Evolutionary conservation across 1,284 basidiomycete species (phyloP).

Genomic region (Kalmanozyma brasiliensis): DNA sequence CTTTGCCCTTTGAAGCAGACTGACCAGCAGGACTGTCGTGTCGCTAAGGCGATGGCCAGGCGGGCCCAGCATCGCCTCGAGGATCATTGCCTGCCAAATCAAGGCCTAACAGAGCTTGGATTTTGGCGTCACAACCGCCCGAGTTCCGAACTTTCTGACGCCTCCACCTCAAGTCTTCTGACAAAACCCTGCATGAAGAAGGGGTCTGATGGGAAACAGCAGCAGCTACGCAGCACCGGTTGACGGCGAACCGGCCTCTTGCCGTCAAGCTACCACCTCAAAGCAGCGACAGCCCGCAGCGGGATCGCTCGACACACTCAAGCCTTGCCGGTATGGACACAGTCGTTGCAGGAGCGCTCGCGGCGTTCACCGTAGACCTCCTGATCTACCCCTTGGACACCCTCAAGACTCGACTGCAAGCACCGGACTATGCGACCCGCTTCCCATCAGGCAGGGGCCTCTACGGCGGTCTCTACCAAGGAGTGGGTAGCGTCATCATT

Average conservation of each 20-base stretch:
- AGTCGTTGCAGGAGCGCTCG: constrained; percentile 58
- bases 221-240: no score
- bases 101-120: no score
- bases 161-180: constrained; percentile 33
- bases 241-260: no score
- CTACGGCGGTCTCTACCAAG: constrained; percentile 90
- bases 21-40: no score
- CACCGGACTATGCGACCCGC: constrained; percentile 74
- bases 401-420: constrained; percentile 94
- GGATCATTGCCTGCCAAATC: no score
- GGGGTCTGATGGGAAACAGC: neutral
- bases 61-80: no score
- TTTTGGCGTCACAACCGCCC: no score
- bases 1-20: no score
- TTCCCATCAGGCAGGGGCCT: constrained; percentile 83
- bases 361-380: constrained; percentile 74
- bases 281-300: no score
- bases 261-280: no score
- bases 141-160: constrained; percentile 7
- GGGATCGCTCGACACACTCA: neutral
- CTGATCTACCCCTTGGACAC: constrained; percentile 97
- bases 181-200: constrained; percentile 16
- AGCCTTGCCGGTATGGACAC: constrained; percentile 28
- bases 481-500: constrained; percentile 93
- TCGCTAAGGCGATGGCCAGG: no score